Base-by-base conservation (phyloP, 2,329 filamentous ascomycete species). In the Cordyceps javanica region DNA sequence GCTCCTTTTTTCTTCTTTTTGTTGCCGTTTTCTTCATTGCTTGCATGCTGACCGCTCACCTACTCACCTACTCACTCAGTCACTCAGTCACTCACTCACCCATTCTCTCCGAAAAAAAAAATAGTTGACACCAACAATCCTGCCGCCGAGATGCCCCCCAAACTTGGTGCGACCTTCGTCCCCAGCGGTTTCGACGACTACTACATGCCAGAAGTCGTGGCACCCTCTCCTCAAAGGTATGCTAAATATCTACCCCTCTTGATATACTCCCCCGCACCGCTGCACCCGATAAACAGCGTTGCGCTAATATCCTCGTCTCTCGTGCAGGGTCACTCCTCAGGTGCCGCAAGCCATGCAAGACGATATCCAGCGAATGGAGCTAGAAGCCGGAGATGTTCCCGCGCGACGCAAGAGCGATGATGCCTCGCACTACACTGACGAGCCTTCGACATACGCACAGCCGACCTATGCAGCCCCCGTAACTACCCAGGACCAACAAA, bases 331-430 rank as follows among this genome's bases (percentile, higher is more conserved):
- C 68, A 96, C 93, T 86, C 90, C 91, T 71, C 91, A 97, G 80
- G 91, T 97, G 64, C 91, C 93, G 65, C 89, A 93, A 74, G 93
- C 96, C 75, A 97, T 99, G 84, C 91, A 96, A 76, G 88, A 96
- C 68, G 93, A 90, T 74, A 83, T 99, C 63, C 89, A 93, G 68
- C 87, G 92, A 72, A 85, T 99, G 77, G 92, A 97, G 79, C 81
- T 91, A 60, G 87, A 91, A 77, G 88, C 88, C 60, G 81, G 77
- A 73, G 74, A 73, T 68, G 73, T 66, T 60, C 53, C 41, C 21
- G 13, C 53, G 53, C 53, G 53, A 48, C 42, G 68, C 69, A 58
- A 66, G 13, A 57, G 41, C 38, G 55, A 52, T 39, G 36, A 48
- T 58, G 25, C 51, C 52, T 44, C 36, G 69, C 19, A 21, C 26